Percentiles rank a stretch among this genome's conserved stretches.
These are phyloP conservation scores for Fusarium sp. DNA, from an alignment of 2,329 filamentous ascomycete genomes.

Conservation along the genomic window DNA sequence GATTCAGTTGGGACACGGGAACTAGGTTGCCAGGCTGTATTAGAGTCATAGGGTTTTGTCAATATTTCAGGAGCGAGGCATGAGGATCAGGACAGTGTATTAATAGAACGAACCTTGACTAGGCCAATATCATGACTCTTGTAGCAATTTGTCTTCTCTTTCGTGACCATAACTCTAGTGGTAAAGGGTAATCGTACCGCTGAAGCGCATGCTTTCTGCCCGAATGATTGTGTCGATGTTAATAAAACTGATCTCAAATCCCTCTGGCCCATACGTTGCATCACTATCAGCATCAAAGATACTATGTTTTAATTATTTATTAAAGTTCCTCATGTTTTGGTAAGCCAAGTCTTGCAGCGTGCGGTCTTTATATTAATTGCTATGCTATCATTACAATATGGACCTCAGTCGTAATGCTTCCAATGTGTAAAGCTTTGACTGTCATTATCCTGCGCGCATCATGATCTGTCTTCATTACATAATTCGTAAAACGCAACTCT, in stretches of 20 bases:
- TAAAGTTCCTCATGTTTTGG: neutral
- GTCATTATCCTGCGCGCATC: neutral
- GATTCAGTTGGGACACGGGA: neutral
- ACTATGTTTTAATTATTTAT: neutral
- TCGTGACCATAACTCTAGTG: neutral
- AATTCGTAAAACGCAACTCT: neutral
- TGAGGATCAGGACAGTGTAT: neutral
- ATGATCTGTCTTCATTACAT: conserved; percentile 3
- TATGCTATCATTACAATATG: neutral
- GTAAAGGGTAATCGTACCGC: neutral
- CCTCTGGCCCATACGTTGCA: neutral
- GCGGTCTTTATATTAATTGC: neutral
- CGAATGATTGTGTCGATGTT: neutral
- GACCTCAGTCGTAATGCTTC: neutral
- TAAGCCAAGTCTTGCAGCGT: no score
- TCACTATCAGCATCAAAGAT: neutral
- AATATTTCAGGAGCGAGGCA: neutral
- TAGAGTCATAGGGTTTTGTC: neutral
- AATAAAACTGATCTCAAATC: neutral
- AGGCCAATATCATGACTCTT: neutral
- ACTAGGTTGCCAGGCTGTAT: neutral
- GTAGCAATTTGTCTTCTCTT: neutral
- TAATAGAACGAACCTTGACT: neutral
- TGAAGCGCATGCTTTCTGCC: no score
- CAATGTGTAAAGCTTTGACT: neutral